Evolutionary conservation across 2,329 filamentous ascomycete species (phyloP).

Genomic region (Paraphoma sp.): DNA sequence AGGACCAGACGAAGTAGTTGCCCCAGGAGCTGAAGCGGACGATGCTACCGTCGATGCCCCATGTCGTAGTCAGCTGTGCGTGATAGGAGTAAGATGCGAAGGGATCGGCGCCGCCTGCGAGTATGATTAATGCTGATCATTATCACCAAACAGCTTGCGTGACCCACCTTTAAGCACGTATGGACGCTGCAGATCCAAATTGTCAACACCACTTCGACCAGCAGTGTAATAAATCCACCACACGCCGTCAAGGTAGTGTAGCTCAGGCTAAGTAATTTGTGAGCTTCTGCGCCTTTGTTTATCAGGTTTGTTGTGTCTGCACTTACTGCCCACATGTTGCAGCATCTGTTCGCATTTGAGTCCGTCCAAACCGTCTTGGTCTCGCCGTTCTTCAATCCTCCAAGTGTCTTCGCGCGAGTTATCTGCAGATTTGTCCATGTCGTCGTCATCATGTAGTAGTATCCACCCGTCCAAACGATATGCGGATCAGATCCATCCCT

Average conservation of each 20-base stretch:
- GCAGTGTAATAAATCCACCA: conserved; percentile 67
- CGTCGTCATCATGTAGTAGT: conserved; percentile 65
- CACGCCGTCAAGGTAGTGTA: conserved; percentile 56
- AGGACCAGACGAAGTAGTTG: conserved; percentile 64
- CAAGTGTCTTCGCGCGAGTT: conserved; percentile 61
- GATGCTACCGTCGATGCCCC: conserved; percentile 60
- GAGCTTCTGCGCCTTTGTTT: neutral
- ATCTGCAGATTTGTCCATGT: conserved; percentile 64
- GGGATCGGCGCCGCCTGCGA: conserved; percentile 57
- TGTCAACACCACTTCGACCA: conserved; percentile 45
- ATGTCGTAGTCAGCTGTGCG: conserved; percentile 53
- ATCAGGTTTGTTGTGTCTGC: neutral
- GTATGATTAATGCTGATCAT: neutral
- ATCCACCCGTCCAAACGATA: conserved; percentile 60
- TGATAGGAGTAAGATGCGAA: conserved; percentile 61
- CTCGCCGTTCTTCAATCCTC: conserved; percentile 61
- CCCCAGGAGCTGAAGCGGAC: conserved; percentile 55
- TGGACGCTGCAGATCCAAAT: conserved; percentile 58
- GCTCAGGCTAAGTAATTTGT: conserved; percentile 52
- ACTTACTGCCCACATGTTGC: conserved; percentile 57
- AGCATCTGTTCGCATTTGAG: conserved; percentile 54
- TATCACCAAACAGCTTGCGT: neutral
- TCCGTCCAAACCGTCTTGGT: conserved; percentile 61
- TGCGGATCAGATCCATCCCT: conserved; percentile 61
- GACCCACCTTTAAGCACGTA: conserved; percentile 59